phyloP scores from a whole-genome alignment of 2,329 filamentous ascomycete species.

The Madurella fahalii region DNA sequence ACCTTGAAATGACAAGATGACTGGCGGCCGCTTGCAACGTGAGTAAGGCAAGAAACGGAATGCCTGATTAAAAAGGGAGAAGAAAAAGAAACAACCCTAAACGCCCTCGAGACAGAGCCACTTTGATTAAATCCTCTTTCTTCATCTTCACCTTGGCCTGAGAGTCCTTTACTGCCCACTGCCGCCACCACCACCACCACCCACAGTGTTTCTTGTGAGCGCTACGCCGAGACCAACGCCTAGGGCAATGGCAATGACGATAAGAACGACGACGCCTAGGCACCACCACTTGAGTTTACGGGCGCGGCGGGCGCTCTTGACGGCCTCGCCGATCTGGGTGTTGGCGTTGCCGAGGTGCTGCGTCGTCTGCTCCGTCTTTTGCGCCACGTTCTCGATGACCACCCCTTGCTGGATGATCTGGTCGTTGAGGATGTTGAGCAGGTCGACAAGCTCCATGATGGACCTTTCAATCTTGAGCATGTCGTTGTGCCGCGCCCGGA shows the following conservation, averaged over 20 bases:
- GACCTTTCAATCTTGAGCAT: constrained; percentile 76
- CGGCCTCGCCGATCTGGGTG: constrained; percentile 65
- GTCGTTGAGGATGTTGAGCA: constrained; percentile 73
- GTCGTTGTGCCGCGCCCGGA: constrained; percentile 78
- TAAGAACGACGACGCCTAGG: constrained; percentile 56
- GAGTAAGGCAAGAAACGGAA: neutral
- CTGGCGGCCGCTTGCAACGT: too few species aligned
- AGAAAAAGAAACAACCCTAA: neutral
- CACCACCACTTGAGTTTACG: constrained; percentile 83
- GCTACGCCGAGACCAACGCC: constrained; percentile 52
- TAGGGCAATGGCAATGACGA: constrained; percentile 52
- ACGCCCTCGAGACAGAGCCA: too few species aligned
- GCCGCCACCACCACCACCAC: neutral
- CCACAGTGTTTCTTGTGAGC: constrained; percentile 26
- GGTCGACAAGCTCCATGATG: constrained; percentile 61
- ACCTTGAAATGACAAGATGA: too few species aligned
- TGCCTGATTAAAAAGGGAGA: neutral
- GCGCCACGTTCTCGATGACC: constrained; percentile 57
- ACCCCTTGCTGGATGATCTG: constrained; percentile 69
- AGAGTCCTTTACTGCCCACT: neutral
- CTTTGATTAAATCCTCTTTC: neutral
- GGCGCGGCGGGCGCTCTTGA: constrained; percentile 60
- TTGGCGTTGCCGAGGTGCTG: constrained; percentile 66
- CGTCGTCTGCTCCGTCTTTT: constrained; percentile 61
- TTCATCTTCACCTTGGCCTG: neutral